These are phyloP conservation scores for Oenanthe javanica DNA, from an alignment of 140 eudicot genomes.

Conservation along the genomic window DNA sequence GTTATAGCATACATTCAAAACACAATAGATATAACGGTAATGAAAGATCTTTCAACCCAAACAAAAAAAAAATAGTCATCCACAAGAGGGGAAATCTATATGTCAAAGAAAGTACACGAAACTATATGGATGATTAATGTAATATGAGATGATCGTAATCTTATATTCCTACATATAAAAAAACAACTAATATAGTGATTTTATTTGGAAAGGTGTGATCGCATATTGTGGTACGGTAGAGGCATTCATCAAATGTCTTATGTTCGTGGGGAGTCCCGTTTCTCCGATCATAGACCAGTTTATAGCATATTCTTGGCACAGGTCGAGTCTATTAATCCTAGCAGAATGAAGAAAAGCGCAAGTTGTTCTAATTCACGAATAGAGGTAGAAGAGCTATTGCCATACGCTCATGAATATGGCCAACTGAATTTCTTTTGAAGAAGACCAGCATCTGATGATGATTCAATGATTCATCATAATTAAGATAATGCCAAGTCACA, in stretches of 20 bases:
- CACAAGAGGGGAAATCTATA: background rate
- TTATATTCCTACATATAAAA: background rate
- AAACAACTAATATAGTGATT: background rate
- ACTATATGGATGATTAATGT: background rate
- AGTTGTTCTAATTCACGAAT: conserved; percentile 57
- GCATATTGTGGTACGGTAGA: conserved; percentile 81
- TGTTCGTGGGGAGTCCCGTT: conserved; percentile 85
- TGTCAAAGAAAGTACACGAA: background rate
- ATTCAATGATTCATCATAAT: background rate
- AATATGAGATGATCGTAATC: background rate
- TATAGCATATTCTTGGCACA: conserved; percentile 67
- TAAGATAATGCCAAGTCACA: background rate
- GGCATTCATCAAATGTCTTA: conserved; percentile 78
- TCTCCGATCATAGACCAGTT: conserved; percentile 94
- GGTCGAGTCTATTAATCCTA: conserved; percentile 63
- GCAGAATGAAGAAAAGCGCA: conserved; percentile 42
- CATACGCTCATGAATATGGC: conserved; percentile 41
- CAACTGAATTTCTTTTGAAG: conserved; percentile 29
- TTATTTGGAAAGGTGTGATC: conserved; percentile 74
- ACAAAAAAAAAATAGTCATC: background rate
- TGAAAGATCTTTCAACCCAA: background rate
- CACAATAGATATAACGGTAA: background rate
- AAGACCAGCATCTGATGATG: background rate
- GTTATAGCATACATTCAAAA: background rate
- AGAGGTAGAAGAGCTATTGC: conserved; percentile 80